Base-by-base conservation (phyloP, 2,329 filamentous ascomycete species). In the Metarhizium anisopliae region DNA sequence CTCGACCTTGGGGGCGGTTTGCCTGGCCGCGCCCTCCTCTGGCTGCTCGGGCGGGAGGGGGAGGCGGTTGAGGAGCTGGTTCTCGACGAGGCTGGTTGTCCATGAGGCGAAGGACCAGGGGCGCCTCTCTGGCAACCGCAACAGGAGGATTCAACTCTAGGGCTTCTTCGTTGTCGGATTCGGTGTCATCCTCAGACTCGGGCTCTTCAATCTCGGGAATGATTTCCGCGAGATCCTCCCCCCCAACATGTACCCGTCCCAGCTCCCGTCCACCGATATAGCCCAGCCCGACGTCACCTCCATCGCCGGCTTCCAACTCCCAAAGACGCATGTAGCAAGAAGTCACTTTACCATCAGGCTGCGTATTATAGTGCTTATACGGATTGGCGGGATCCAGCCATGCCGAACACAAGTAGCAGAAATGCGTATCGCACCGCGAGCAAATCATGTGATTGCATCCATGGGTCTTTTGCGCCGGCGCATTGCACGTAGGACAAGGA, bases 361-460 rank as follows among this genome's bases (percentile, higher is more conserved):
- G 72, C 32, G 83, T 78, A 66, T 96, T 96, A 74, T 92, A 99
- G 69, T 99, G 94, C 55, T 79, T 74, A 66, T 97, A 97, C 1
- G 92, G 92, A 62, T 96, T 94, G 18, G 74, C 77, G 0, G 88
- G 83, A 55, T 86, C 81, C 47, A 99, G 78, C 88, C 90, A 97
- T n/a, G 85, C 80, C 0, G 87, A 87, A 67, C 94, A 97, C 1
- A 97, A 80, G 63, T 97, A 97, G 74, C 94, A 99, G 68, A 96
- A 97, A 70, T 97, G 93, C 2, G 90, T 88, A 53, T 86, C 79
- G 75, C 94, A 99, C 60, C 89, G 85, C 69, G 87, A 90, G 72
- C 93, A 96, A 52, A 86, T 89, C 91, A 97, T 97, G 71, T 96
- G 92, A 70, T 96, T 96, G 77, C 94, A 99, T 43, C 94, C 94